Percentiles rank a stretch among this genome's conserved stretches.
Evolutionary conservation across 148 eudicot species (phyloP).

Genomic region (Gaultheria prostrata): DNA sequence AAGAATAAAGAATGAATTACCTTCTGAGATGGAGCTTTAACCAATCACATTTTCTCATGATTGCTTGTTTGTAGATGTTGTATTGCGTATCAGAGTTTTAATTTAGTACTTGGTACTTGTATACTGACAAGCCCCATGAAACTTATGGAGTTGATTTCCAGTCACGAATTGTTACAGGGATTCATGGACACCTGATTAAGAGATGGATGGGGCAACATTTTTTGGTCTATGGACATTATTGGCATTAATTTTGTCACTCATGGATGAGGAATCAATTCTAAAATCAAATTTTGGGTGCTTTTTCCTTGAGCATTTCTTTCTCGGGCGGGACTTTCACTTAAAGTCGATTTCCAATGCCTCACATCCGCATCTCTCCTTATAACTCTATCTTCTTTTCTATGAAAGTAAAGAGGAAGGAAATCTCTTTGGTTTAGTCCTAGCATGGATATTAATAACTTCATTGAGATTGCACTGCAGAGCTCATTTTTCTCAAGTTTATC

Average conservation of each 20-base stretch:
- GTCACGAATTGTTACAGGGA: neutral
- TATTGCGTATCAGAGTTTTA: neutral
- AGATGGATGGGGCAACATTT: neutral
- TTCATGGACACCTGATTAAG: neutral
- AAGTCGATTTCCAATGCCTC: neutral
- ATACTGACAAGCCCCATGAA: neutral
- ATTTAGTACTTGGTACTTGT: neutral
- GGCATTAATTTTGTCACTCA: neutral
- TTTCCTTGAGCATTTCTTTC: neutral
- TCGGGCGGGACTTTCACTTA: neutral
- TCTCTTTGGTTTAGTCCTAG: neutral
- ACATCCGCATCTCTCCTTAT: neutral
- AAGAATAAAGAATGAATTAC: neutral
- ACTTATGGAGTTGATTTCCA: neutral
- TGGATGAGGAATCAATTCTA: neutral
- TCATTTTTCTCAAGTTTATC: neutral
- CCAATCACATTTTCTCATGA: neutral
- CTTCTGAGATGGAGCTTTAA: neutral
- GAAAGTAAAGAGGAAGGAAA: neutral
- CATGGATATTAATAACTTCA: neutral
- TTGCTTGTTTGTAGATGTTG: neutral
- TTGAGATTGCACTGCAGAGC: neutral
- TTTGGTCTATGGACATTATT: neutral
- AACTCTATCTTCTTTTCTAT: neutral
- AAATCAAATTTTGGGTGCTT: neutral